Conservation (phyloP, 371 early-diverging fungal genomes). For the Dipsacomyces acuminosporus region DNA sequence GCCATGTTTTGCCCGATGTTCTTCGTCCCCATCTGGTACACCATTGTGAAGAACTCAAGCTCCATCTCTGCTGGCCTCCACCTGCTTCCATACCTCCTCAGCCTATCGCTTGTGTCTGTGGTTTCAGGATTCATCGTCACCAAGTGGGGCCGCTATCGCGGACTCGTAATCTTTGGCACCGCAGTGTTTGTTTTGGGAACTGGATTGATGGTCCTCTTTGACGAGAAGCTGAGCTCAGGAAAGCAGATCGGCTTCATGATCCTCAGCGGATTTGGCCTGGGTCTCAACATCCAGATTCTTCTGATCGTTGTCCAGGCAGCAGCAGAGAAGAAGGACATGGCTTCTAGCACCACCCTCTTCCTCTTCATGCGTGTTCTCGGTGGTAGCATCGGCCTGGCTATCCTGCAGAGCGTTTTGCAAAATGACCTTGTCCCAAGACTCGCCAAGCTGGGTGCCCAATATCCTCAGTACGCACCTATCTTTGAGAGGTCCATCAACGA, state of each 20-base stretch:
- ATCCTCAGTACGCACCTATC: conserved; percentile 19
- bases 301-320: conserved; percentile 59
- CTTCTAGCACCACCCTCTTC: conserved; percentile 57
- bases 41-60: conserved; percentile 57
- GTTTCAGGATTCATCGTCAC: conserved; percentile 22
- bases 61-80: conserved; percentile 59
- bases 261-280: conserved; percentile 60
- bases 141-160: conserved; percentile 38
- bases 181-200: conserved; percentile 41
- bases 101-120: conserved; percentile 27
- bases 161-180: conserved; percentile 29
- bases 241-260: conserved; percentile 55
- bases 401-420: conserved; percentile 55
- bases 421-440: conserved; percentile 32
- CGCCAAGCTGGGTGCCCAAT: conserved; percentile 1
- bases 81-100: conserved; percentile 56
- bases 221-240: conserved; percentile 50
- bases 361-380: conserved; percentile 59
- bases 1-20: conserved; percentile 54
- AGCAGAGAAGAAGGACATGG: conserved; percentile 53
- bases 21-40: conserved; percentile 74
- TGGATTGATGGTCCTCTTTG: conserved; percentile 33
- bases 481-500: conserved; percentile 31
- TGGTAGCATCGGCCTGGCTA: conserved; percentile 52
- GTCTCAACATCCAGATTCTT: conserved; percentile 57